Conservation (phyloP, 192 early-diverging fungal genomes). For the Rhizophagus clarus region DNA sequence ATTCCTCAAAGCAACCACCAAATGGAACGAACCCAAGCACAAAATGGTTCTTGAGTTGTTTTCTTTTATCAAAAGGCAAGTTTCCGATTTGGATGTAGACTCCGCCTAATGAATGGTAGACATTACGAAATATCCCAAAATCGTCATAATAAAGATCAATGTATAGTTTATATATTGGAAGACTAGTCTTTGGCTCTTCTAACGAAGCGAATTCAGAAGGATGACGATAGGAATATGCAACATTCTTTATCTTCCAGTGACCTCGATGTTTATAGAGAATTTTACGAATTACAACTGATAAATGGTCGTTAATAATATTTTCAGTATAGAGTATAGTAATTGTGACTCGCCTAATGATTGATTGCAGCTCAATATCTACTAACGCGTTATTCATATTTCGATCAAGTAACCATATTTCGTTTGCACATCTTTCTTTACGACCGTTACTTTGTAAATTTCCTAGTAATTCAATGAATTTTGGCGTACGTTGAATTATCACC, state of each 20-base stretch:
- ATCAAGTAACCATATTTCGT: not conserved
- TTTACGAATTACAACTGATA: not conserved
- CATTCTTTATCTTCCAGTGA: not conserved
- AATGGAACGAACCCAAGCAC: too few species aligned
- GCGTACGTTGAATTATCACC: not conserved
- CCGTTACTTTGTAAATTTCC: not conserved
- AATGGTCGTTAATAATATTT: not conserved
- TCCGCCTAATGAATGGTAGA: not conserved
- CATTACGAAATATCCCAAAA: not conserved
- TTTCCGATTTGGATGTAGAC: not conserved
- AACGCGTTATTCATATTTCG: not conserved
- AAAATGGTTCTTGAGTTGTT: too few species aligned
- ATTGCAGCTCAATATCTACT: not conserved
- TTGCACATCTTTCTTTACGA: not conserved
- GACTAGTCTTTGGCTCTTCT: not conserved
- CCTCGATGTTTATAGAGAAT: not conserved
- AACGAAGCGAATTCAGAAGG: not conserved
- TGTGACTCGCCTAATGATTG: not conserved
- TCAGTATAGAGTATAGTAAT: not conserved
- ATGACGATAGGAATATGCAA: not conserved
- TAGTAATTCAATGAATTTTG: not conserved
- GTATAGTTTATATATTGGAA: not conserved
- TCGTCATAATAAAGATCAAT: slow-evolving; percentile 7
- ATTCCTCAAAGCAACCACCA: too few species aligned
- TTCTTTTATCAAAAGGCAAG: too few species aligned